Evolutionary conservation across 371 early-diverging fungal species (phyloP), one percentile per base, ranked within the genome.

Genomic region (Sporodiniella umbellata): DNA sequence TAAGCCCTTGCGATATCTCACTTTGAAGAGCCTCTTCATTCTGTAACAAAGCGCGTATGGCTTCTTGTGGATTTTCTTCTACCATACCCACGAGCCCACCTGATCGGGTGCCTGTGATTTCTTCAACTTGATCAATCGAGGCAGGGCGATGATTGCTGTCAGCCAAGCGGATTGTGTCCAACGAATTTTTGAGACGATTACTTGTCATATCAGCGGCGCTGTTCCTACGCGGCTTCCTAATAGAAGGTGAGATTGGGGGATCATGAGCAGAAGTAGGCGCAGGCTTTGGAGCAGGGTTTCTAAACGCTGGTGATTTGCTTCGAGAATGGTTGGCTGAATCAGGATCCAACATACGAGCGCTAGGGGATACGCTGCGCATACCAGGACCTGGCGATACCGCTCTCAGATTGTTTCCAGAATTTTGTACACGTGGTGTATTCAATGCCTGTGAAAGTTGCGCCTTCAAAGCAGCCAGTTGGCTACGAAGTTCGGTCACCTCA

Each of bases 1-100:
- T 87, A 8, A 98, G 78, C 30, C 92, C 91, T 44, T 91, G 88
- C 25, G 94, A 68, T 8, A 98, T 80, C 70, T 96, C 96, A 22
- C 89, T 81, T 33, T 92, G 87, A 28, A 98, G 75, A 1, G 76
- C 70, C 18, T 86, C 86, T 57, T 94, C 95, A 57, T 76, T 28
- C 4, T 10, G 10, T 7, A 28, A 7, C 30, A 28, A 4, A 28
- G 30, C 30, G 7, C 4, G 30, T 10, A 28, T 10, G 4, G 4
- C 30, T 10, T 28, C 30, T 10, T 4, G 10, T 10, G 10, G 7
- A 28, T 28, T 28, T 28, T 4, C 30, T 7, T 38, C 30, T 19
- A 30, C 7, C 10, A 28, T 28, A 28, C 10, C 30, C 30, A 28
- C 46, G 23, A 67, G 48, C 15, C 57, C 55, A 18, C 57, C 57